Base-by-base conservation (phyloP, 108 stramenopile genomes). In the Bacterosira constricta region DNA sequence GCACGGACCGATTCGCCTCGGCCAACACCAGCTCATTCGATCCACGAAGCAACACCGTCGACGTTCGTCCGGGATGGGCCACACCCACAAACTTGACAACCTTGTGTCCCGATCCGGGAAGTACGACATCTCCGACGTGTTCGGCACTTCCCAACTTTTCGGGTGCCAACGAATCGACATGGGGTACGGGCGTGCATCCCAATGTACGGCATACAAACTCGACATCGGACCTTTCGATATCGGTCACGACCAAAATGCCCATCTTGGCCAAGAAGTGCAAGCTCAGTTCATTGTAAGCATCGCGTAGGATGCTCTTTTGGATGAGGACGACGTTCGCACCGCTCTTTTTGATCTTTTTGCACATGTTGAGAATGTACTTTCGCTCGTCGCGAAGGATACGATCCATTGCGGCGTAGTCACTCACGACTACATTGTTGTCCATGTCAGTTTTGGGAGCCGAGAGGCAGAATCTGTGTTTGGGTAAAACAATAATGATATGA, bases 361-460 rank as follows among this genome's bases (percentile, higher is more conserved):
- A 99, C 53, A 93, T 80, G 49, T 84, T 83, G 68, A 99, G 85
- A 66, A 99, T 93, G 81, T 96, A 91, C 73, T 98, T 99, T 36
- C 98, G 87, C 83, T 99, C 99, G 66, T 98, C 98, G 21, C 97
- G 87, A 13, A 99, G 85, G 58, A 99, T 95, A 15, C 99, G 95
- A 82, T 99, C 99, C 99, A 99, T 99, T 71, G 97, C 95, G 31
- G 97, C 96, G 78, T 99, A 99, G 80, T 99, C 99, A 13, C 83
- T 86, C 27, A 99, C 97, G 18, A 99, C 97, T 30, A 99, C 97
- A 66, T 91, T 98, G 85, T 99, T 99, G 90, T 99, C 99, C 96
- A 99, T 99, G 83, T 99, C 99, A 11, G 98, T 99, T 83, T 99
- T 99, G 69, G 99, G 99, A 26, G 99, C 99, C 12, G 93, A 95